phyloP scores from a whole-genome alignment of 169 alveolate species.

The Plasmodium berghei region DNA sequence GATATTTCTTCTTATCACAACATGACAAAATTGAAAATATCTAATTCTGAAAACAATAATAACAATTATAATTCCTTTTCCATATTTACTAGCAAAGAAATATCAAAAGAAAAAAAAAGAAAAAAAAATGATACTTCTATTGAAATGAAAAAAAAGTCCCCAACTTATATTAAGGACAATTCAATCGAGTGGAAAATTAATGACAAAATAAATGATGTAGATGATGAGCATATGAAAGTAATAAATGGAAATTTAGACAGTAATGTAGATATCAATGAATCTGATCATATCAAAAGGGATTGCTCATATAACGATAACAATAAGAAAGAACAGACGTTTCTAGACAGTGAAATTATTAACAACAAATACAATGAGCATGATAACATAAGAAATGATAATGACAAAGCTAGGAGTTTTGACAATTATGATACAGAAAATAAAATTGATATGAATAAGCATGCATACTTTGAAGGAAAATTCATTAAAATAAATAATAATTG shows the following conservation, averaged over 20 bases:
- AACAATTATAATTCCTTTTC: constrained; percentile 8
- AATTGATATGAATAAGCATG: neutral
- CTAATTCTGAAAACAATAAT: neutral
- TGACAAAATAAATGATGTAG: neutral
- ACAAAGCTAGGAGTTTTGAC: neutral
- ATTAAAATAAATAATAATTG: constrained; percentile 93
- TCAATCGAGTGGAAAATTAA: neutral
- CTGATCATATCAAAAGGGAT: neutral
- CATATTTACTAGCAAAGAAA: neutral
- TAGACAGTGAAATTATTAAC: neutral
- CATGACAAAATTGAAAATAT: constrained; percentile 21
- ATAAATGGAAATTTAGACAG: neutral
- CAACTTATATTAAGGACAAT: neutral
- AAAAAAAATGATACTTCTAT: neutral
- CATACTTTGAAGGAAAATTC: constrained; percentile 79
- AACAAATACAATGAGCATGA: neutral
- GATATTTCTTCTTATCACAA: constrained; percentile 42
- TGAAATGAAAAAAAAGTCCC: neutral
- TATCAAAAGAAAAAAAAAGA: neutral
- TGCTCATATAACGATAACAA: neutral
- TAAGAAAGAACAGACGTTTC: neutral
- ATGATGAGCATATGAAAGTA: constrained; percentile 2
- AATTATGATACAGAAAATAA: neutral
- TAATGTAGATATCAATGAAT: neutral
- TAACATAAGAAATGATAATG: neutral